These are phyloP conservation scores for Fusarium pseudograminearum DNA, from an alignment of 2,329 filamentous ascomycete species.

Conservation along the genomic window DNA sequence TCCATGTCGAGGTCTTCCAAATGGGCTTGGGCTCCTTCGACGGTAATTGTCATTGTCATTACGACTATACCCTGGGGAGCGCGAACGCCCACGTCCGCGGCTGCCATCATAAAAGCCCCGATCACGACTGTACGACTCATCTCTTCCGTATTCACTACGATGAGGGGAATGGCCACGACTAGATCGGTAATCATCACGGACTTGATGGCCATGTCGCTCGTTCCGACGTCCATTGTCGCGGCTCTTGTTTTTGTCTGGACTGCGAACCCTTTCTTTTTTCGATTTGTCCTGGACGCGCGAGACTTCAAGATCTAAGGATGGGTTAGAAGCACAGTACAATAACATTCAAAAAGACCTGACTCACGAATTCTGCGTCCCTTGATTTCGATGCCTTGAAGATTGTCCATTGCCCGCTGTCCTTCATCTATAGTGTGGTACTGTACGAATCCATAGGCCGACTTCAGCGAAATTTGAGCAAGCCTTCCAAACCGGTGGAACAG, in stretches of 20 bases:
- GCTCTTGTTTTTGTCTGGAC: constrained; percentile 68
- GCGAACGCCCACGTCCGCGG: constrained; percentile 71
- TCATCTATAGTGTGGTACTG: constrained; percentile 86
- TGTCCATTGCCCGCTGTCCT: constrained; percentile 79
- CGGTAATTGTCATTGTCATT: constrained; percentile 67
- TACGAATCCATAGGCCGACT: constrained; percentile 96
- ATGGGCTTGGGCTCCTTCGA: constrained; percentile 77
- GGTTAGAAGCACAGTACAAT: constrained; percentile 5
- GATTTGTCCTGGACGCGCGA: constrained; percentile 85
- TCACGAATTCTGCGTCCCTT: constrained; percentile 94
- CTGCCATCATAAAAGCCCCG: constrained; percentile 57
- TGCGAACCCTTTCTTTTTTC: constrained; percentile 70
- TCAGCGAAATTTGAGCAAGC: constrained; percentile 94
- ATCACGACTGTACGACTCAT: constrained; percentile 69
- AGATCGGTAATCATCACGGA: constrained; percentile 75
- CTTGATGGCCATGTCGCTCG: constrained; percentile 62
- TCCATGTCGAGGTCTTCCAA: constrained; percentile 61
- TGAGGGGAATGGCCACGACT: constrained; percentile 69
- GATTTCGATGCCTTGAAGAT: constrained; percentile 83
- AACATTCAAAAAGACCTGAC: constrained; percentile 52
- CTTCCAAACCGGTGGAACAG: constrained; percentile 87
- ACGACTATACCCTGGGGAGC: constrained; percentile 68
- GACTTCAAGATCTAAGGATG: constrained; percentile 79
- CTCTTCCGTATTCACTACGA: constrained; percentile 67
- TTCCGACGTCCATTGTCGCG: constrained; percentile 59